Percentiles rank a stretch among this genome's conserved stretches.
Evolutionary conservation across 192 early-diverging fungal species (phyloP).

Genomic region (Backusella westeae): DNA sequence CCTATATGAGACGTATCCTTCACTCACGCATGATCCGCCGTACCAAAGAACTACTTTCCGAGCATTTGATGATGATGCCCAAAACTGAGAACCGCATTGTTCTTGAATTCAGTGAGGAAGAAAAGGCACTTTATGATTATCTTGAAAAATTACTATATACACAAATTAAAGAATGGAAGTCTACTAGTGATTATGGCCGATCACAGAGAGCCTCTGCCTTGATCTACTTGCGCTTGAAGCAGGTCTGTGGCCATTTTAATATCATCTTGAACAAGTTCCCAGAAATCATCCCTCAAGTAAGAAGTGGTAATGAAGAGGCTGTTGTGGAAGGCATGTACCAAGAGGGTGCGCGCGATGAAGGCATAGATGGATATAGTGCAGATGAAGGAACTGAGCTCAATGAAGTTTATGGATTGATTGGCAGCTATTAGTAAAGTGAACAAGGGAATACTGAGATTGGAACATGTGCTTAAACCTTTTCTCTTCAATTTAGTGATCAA

Average conservation of each 20-base stretch:
- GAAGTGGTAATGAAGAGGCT: background rate
- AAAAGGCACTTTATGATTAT: slow-evolving; percentile 29
- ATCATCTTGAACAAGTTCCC: slow-evolving; percentile 19
- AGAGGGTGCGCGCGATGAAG: background rate
- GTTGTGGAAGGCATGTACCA: background rate
- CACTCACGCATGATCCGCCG: slow-evolving; percentile 24
- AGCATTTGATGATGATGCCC: slow-evolving; percentile 10
- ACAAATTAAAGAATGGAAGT: background rate
- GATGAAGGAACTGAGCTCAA: slow-evolving; percentile 6
- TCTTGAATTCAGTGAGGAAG: slow-evolving; percentile 12
- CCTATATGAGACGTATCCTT: slow-evolving; percentile 9
- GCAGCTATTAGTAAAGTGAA: slow-evolving; percentile 18
- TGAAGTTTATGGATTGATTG: background rate
- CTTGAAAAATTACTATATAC: slow-evolving; percentile 13
- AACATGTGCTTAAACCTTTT: background rate
- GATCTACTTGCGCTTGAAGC: slow-evolving; percentile 22
- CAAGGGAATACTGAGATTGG: background rate
- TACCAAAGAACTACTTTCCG: slow-evolving; percentile 1
- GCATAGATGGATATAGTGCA: background rate
- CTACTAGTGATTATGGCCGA: background rate
- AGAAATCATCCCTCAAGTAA: slow-evolving; percentile 9
- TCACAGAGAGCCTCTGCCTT: background rate
- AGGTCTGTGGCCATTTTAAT: slow-evolving; percentile 19
- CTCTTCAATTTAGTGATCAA: slow-evolving; percentile 15
- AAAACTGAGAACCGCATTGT: slow-evolving; percentile 5